Base-by-base conservation (phyloP, 805 yeast species). In the Candida stauntonica region DNA sequence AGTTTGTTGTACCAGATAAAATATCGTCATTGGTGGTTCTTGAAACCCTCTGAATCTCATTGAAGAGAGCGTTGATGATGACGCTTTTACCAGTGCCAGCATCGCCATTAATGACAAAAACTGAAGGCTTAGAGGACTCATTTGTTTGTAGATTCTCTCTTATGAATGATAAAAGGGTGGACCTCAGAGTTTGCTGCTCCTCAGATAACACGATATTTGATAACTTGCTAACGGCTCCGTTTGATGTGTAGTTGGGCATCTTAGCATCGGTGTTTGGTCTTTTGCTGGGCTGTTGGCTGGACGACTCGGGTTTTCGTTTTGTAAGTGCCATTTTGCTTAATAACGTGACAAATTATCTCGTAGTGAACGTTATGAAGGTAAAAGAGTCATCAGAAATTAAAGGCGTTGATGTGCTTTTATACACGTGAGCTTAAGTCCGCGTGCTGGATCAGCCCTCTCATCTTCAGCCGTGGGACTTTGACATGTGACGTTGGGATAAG, bases 41-140 rank as follows among this genome's bases (percentile, higher is more conserved):
- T 4, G 66, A 44, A 4, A 50, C 24, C 28, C 47, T 56, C 43
- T 69, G 74, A 13, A 68, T 55, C 13, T 67, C 70, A 39, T 69
- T 67, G 48, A 70, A 68, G 18, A 70, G 33, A 6, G 71, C 50
- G 38, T 70, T 69, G 38, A 69, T 47, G 8, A 69, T 58, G 3
- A 66, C 73, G 13, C 69, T 62, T 44, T 69, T 70, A 11, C 75
- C 75, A 0, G 75, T 70, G 17, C 75, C 75, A 5, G 74, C 73
- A 52, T 67, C 72, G 35, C 75, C 75, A 42, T 67, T 62, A 35
- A 70, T 66, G 1, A 68, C 66, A 47, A 61, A 68, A 45, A 66
- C 57, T 0, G 69, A 55, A 1, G 68, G 54, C 27, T 38, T 46
- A 20, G 40, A 45, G 3, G 34, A n/a, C 8, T 29, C 3, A 14